A percentile compares a stretch with the other conserved stretches of the same genome.
Evolutionary conservation across 768 basidiomycete genomes (phyloP).

Genomic region (Tricholoma hemisulphureum): DNA sequence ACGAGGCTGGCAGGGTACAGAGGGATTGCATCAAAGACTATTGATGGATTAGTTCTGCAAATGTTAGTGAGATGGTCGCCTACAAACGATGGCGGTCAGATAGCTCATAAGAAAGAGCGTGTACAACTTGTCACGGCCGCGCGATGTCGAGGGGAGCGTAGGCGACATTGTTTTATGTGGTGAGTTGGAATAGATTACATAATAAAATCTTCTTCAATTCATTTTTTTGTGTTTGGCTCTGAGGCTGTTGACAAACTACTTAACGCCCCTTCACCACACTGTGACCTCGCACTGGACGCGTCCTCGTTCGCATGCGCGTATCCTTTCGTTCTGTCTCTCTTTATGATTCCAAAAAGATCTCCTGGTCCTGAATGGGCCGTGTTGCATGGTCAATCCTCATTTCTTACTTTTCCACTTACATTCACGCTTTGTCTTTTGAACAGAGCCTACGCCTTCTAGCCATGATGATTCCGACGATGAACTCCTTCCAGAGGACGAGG

Average conservation of each 20-base stretch:
- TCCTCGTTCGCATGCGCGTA: background rate
- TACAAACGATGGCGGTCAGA: constrained; percentile 17
- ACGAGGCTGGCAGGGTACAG: constrained; percentile 17
- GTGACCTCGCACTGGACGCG: background rate
- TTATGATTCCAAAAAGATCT: constrained; percentile 3
- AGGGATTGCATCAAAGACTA: constrained; percentile 21
- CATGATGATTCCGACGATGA: constrained; percentile 1
- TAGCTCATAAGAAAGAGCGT: constrained; percentile 17
- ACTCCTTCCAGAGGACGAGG: constrained; percentile 1
- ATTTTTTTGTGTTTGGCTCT: background rate
- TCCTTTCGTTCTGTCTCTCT: background rate
- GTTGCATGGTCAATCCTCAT: background rate
- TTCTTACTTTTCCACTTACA: background rate
- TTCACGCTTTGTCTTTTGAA: background rate
- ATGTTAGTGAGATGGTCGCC: background rate
- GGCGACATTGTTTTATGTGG: background rate
- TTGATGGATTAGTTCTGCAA: background rate
- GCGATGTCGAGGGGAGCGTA: background rate
- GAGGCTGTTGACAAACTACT: background rate
- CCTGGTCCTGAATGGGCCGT: constrained; percentile 11
- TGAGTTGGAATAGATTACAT: too few relatives aligned
- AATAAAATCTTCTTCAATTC: too few relatives aligned
- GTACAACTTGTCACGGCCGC: constrained; percentile 13
- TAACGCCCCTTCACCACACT: too few relatives aligned
- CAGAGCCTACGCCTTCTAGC: constrained; percentile 13